Base-by-base conservation (phyloP, 768 basidiomycete species). In the Peribolospora kevripleyi region DNA sequence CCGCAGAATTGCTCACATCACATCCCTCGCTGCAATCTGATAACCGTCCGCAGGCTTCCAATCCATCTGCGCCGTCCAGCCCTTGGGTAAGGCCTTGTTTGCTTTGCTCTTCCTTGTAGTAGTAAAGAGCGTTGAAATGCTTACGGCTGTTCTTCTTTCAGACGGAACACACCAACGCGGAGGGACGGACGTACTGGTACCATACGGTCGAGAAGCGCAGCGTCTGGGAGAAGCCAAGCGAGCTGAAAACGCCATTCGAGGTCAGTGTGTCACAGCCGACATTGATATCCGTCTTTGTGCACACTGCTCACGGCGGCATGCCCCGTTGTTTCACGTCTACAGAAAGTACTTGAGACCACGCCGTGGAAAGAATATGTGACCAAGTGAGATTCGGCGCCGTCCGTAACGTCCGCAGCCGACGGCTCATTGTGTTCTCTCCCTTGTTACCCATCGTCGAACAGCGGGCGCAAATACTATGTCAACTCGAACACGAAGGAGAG, bases 121-220 rank as follows among this genome's bases (percentile, higher is more conserved):
- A 25, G 25, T 25, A 25, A 25, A 25, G 25, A 25, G 25, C 25
- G 25, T 25, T 25, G 25, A 25, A 25, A 25, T 25, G 25, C 25
- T 25, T 25, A 25, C 25, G 25, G 25, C 25, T 25, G 25, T 25
- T 25, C 25, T 25, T 25, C 25, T 25, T 41, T 7, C 51, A 90
- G 87, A 87, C 84, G 3, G 88, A 91, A 65, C 85, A 93, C 69
- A 79, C 83, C 42, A 91, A 90, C 69, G 80, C 84, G 2, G 91
- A 93, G 65, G 88, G 88, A n/a, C 74, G 87, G n/a, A 86, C 84
- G 0, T 97, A 97, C 64, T 97, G 90, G 90, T 88, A 87, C 69
- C 88, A 93, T 65, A 79, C 84, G 0, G 74, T 72, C 7, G 84
- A 82, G 3, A 78, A 81, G 62, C 83, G 85, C 62, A 91, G 87